Evolutionary conservation across 2,329 filamentous ascomycete genomes (phyloP).

Genomic region (Hirsutella rhossiliensis): DNA sequence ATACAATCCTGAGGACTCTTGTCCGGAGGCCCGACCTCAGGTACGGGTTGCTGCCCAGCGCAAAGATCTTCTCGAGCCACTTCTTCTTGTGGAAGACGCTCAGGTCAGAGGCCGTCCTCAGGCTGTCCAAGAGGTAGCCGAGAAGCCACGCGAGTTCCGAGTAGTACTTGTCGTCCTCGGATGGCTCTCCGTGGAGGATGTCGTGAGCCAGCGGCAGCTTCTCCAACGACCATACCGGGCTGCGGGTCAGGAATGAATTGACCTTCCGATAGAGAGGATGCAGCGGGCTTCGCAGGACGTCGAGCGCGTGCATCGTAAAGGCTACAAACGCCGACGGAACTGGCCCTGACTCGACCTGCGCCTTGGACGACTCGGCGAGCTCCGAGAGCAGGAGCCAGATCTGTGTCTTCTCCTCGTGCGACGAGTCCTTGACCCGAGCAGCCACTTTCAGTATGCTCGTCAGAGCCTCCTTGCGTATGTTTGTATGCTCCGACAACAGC

Average conservation of each 20-base stretch:
- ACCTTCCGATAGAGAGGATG: constrained; percentile 78
- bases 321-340: constrained; percentile 65
- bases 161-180: constrained; percentile 60
- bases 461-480: constrained; percentile 69
- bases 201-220: constrained; percentile 60
- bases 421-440: constrained; percentile 51
- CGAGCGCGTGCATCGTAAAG: constrained; percentile 60
- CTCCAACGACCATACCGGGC: constrained; percentile 63
- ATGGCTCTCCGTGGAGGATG: constrained; percentile 52
- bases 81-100: constrained; percentile 47
- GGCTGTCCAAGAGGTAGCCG: constrained; percentile 54
- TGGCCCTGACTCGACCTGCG: constrained; percentile 39
- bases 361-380: constrained; percentile 59
- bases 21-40: constrained; percentile 46
- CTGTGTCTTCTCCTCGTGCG: constrained; percentile 64
- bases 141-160: constrained; percentile 66
- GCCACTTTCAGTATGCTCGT: constrained; percentile 56
- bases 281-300: constrained; percentile 62
- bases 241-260: constrained; percentile 70
- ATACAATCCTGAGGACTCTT: constrained; percentile 49
- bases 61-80: constrained; percentile 65
- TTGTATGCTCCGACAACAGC: constrained; percentile 60
- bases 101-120: constrained; percentile 48
- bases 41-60: constrained; percentile 55
- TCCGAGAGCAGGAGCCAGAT: constrained; percentile 72